Conservation (phyloP, 176 grass and related monocot genomes). For the Oryza rufipogon region DNA sequence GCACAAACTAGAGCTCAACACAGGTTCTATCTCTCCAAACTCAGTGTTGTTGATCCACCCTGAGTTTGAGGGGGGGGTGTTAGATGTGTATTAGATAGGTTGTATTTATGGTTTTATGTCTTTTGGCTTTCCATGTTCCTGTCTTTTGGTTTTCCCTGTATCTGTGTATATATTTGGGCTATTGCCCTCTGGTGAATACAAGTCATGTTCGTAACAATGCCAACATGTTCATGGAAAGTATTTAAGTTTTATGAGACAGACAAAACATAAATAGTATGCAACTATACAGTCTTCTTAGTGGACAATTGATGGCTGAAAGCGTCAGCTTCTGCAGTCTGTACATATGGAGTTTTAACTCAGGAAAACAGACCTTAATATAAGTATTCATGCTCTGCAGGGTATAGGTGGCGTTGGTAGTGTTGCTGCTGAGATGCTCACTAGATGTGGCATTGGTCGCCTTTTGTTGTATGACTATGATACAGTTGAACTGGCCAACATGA, state of each 20-base stretch:
- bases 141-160: too few species aligned
- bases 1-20: too few species aligned
- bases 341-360: background rate
- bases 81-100: too few species aligned
- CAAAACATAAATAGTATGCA: background rate
- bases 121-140: too few species aligned
- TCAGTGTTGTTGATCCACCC: too few species aligned
- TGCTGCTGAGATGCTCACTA: slow-evolving; percentile 94
- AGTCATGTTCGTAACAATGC: too few species aligned
- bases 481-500: slow-evolving; percentile 98
- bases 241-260: background rate
- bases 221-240: background rate
- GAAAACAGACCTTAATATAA: background rate
- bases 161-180: too few species aligned
- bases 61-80: too few species aligned
- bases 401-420: slow-evolving; percentile 98
- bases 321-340: background rate
- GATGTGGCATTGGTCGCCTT: slow-evolving; percentile 93
- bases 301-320: background rate
- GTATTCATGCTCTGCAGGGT: slow-evolving; percentile 51
- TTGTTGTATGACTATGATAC: slow-evolving; percentile 97
- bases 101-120: too few species aligned
- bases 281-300: background rate
- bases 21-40: too few species aligned
- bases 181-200: too few species aligned